Base-by-base conservation (phyloP, 768 basidiomycete species). In the Pisolithus sp. region DNA sequence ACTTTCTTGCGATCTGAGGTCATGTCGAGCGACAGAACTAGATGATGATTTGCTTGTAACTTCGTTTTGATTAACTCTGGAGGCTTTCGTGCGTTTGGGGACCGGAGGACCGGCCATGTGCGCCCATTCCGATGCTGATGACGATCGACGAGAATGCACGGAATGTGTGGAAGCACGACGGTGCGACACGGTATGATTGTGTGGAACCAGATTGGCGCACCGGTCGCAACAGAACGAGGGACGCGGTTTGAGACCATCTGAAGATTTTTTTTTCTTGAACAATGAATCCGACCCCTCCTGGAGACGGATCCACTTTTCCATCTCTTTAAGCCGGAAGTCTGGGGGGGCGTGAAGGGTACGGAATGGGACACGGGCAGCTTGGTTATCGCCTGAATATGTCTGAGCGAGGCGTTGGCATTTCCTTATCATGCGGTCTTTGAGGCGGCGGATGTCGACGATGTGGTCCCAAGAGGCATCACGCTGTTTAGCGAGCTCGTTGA, bases 371-470 rank as follows among this genome's bases (percentile, higher is more conserved):
- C 67, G 64, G 31, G 73, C 65, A 46, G 72, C 63, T 50, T 72
- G 66, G 40, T 66, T 73, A 24, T 70, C 63, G 28, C 72, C 62
- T 12, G 76, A 68, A 47, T 68, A 62, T 50, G 66, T 66, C 55
- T 76, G 80, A 42, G 79, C 77, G 41, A 87, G 69, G 50, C 82
- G 79, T 57, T 81, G 80, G 62, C 84, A 87, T 61, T 88, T 89
- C 65, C 85, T 82, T 55, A 87, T 81, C 85, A 88, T 86, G 53
- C 86, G 78, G 64, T 89, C 86, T 71, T 89, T 89, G 60, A 89
- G 73, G 56, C 81, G 86, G 13, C 86, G 84, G 45, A 89, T 85
- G 63, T 86, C 77, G 55, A 85, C 71, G 59, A 89, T 77, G 55
- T 81, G 79, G 45, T 84, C 78, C 85, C 83, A 87, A 52, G 79